Base-by-base conservation (phyloP, 2,329 filamentous ascomycete genomes). In the Penicillium rolfsii region DNA sequence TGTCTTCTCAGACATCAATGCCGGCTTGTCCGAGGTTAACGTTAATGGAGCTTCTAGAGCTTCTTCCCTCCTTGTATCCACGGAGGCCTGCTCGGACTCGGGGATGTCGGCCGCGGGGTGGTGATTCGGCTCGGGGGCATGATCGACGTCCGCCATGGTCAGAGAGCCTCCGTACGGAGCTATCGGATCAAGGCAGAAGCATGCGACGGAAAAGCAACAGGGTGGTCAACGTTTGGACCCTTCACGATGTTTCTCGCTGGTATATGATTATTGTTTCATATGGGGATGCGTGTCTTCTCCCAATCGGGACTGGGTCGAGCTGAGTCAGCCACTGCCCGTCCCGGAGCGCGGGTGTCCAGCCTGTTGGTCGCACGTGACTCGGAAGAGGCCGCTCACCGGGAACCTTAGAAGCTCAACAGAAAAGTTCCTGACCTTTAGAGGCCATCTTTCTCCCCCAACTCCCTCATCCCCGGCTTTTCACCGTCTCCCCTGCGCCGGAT, bases 71-170 rank as follows among this genome's bases (percentile, higher is more conserved):
- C 64, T 64, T 48, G 69, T 70, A 66, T 74, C 66, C 52, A 70
- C 67, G 55, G 65, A 64, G 58, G 69, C 68, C 58, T 74, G 69
- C 59, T 72, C 71, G 63, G 73, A 67, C 55, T 68, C 61, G 59
- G 65, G 62, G 61, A 64, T 55, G 54, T 67, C 38, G 26, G 52
- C 63, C 64, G 60, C 52, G 57, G 68, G 64, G 64, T 67, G 63
- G 45, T 70, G 69, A 65, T 64, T 62, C 58, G 70, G 73, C 71
- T 73, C 73, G 61, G 72, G 69, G 72, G 70, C 72, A 65, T 74
- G 68, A 64, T 77, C 75, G 57, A 74, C 73, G 67, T 78, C 76
- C 70, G 75, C 76, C 76, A 79, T 79, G 68, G 63, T 76, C 75
- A 75, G 67, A 64, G 65, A 72, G 69, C 75, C 74, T 75, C 74